A percentile compares a stretch with the other conserved stretches of the same genome.
phyloP scores from a whole-genome alignment of 2,329 filamentous ascomycete genomes.

The Diaporthe humulicola region DNA sequence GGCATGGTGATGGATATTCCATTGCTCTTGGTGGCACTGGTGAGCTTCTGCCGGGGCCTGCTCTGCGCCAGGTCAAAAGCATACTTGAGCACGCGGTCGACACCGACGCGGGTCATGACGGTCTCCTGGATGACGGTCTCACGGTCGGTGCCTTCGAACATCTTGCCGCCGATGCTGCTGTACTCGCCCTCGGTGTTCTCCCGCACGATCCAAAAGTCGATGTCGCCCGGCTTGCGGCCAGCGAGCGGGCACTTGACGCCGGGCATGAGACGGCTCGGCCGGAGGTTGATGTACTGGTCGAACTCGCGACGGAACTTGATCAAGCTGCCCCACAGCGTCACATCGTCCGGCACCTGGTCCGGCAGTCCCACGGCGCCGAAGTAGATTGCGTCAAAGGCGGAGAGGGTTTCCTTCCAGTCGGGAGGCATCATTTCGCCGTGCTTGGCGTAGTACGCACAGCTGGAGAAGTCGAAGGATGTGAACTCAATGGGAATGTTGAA shows the following conservation, averaged over 20 bases:
- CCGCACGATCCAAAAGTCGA: conserved; percentile 75
- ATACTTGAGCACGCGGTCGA: conserved; percentile 71
- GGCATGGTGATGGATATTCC: conserved; percentile 75
- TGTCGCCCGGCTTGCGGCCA: conserved; percentile 66
- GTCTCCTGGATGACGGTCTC: conserved; percentile 72
- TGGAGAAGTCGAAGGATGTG: conserved; percentile 75
- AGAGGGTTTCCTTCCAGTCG: conserved; percentile 65
- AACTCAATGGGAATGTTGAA: conserved; percentile 69
- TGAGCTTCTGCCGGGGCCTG: conserved; percentile 67
- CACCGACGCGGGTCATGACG: conserved; percentile 70
- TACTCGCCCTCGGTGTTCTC: conserved; percentile 77
- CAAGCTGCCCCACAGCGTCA: conserved; percentile 76
- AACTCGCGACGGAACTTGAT: conserved; percentile 76
- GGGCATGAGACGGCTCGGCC: conserved; percentile 72
- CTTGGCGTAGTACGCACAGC: conserved; percentile 68
- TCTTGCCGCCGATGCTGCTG: conserved; percentile 72
- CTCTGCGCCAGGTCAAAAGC: conserved; percentile 71
- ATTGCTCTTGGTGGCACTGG: conserved; percentile 76
- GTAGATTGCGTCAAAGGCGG: conserved; percentile 74
- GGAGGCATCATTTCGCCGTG: conserved; percentile 58
- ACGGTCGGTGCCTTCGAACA: conserved; percentile 69
- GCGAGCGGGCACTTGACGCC: conserved; percentile 71
- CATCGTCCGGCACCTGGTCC: conserved; percentile 71
- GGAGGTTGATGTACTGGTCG: conserved; percentile 78
- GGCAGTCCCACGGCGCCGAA: conserved; percentile 76